phyloP scores from a whole-genome alignment of 2,329 filamentous ascomycete genomes.

The Seiridium unicorne region DNA sequence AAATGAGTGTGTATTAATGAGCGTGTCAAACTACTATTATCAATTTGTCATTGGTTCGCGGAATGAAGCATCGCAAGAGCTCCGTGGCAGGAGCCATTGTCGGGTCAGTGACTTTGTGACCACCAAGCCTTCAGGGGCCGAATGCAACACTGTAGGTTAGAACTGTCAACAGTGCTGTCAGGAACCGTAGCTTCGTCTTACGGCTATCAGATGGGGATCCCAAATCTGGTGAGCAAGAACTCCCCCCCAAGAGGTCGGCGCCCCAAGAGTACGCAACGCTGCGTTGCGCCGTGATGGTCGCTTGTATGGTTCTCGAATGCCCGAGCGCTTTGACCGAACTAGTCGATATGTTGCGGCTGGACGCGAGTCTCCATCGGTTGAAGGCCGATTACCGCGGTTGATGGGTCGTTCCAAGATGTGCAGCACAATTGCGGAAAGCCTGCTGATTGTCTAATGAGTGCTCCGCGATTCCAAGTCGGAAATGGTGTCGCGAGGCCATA shows the following conservation, averaged over 20 bases:
- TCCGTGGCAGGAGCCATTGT: neutral
- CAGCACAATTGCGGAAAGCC: neutral
- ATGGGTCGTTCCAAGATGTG: neutral
- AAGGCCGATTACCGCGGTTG: neutral
- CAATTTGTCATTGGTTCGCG: constrained; percentile 11
- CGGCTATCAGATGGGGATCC: no score
- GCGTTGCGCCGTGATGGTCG: no score
- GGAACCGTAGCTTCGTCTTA: no score
- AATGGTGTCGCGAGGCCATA: neutral
- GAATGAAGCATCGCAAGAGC: neutral
- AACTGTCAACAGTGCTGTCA: no score
- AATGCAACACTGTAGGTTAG: no score
- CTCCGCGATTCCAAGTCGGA: neutral
- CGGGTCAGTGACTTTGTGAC: neutral
- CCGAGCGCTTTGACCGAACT: no score
- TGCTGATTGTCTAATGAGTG: neutral
- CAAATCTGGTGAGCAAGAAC: no score
- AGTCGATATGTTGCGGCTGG: neutral
- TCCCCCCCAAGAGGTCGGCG: no score
- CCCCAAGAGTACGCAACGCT: no score
- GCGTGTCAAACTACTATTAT: constrained; percentile 5
- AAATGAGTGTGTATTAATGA: constrained; percentile 25
- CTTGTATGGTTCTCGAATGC: no score
- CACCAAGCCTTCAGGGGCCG: neutral
- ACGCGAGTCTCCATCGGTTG: neutral